Base-by-base conservation (phyloP, 2,329 filamentous ascomycete genomes). In the Alternaria arborescens region DNA sequence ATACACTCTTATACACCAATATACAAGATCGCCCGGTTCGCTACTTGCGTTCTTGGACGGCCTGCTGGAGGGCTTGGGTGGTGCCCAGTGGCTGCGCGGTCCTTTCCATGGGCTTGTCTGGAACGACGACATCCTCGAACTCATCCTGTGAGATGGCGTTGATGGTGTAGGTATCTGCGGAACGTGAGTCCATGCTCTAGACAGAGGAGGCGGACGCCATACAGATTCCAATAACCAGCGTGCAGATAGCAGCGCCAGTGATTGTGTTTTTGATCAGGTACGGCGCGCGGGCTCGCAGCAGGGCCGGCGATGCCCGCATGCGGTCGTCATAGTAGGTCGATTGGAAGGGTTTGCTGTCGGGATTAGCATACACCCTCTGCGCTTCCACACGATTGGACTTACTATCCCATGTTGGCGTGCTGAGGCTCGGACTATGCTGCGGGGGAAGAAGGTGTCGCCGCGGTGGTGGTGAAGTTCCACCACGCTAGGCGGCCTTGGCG, bases 111-210 rank as follows among this genome's bases (percentile, higher is more conserved):
- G 92, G 90, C 53, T 86, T 83, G 77, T 92, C 91, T 28, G 95
- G 95, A 38, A 98, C 90, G 77, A 93, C 89, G 71, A 98, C 94
- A 77, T 99, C 95, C 59, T 94, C 92, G 82, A 99, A 99, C 69
- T 97, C 92, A 79, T 98, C 95, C 81, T 98, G 95, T 43, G 94
- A 93, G 75, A 99, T 91, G 55, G 92, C 93, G 68, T 85, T 87
- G 76, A 99, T 90, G 42, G 89, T 92, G 78, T 87, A 91, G 55
- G 85, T 81, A 75, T 91, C 89, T 91, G 50, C 8, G 8, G 11
- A 40, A 10, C 4, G 58, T 75, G 4, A 72, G 73, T 52, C 43
- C 4, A 28, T 11, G 51, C 14, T 11, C 26, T 38, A 7, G 32
- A 12, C 20, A 38, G 18, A 22, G 4, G 11, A 3, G 8, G 22